Base-by-base conservation (phyloP, 1,139 yeast genomes). In the Ogataea hybrid region DNA sequence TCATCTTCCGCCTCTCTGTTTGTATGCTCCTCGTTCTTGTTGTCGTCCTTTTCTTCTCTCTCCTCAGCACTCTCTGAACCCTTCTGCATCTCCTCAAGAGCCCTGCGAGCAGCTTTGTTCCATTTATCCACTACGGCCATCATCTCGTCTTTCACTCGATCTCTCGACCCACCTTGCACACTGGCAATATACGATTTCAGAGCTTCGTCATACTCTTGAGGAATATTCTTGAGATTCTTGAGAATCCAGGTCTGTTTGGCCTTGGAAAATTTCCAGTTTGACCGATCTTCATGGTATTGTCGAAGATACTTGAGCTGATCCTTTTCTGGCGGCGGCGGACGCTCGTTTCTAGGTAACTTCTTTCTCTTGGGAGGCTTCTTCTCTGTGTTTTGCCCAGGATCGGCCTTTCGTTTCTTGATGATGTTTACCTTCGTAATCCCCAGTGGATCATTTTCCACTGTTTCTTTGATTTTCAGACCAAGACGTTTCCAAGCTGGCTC, bases 191-290 rank as follows among this genome's bases (percentile, higher is more conserved):
- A 90, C 8, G 62, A 62, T 15, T 71, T 53, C 46, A 89, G 62
- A 32, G 80, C 79, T 2, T 62, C 68, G 36, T 72, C 76, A 54
- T 86, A 89, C 3, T 73, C 67, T 1, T 65, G 70, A 1, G 83
- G 85, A 14, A 83, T 73, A 28, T 59, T 52, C 48, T 71, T 73
- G 36, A 86, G 66, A 62, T 88, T 82, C 57, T 83, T 84, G 49
- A 89, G 64, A 39, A 90, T 72, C 97, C 97, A 90, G 59, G 88
- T 89, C 62, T 90, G 97, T 53, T 90, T 89, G 67, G 86, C 95
- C 58, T 90, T 90, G 45, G 95, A 84, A 61, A 90, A 90, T 65
- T 89, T 90, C 97, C 97, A 90, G 48, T 74, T 71, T 0, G 67
- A 75, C 46, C 69, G 71, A 52, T 82, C 88, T 8, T 73, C 69